Evolutionary conservation across 1,284 basidiomycete genomes (phyloP).

Genomic region (Trametes pubescens): DNA sequence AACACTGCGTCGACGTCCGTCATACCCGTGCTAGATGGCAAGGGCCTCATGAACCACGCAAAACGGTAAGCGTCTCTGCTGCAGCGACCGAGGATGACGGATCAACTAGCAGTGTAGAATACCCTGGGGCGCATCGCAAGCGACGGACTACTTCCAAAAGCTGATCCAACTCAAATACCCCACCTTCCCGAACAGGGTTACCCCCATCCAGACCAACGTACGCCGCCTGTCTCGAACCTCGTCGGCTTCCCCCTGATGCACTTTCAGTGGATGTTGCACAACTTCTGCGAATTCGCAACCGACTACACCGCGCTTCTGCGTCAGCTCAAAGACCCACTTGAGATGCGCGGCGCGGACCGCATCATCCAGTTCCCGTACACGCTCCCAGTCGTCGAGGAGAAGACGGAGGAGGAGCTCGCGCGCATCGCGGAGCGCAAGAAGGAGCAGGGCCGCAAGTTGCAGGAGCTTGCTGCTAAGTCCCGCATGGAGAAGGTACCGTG

Average conservation of each 20-base stretch:
- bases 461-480: constrained; percentile 92
- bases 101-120: constrained; percentile 60
- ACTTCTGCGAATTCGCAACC: constrained; percentile 85
- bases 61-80: constrained; percentile 68
- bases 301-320: constrained; percentile 82
- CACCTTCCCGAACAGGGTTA: constrained; percentile 77
- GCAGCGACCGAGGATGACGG: background rate
- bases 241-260: background rate
- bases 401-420: constrained; percentile 90
- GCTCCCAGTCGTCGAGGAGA: constrained; percentile 78
- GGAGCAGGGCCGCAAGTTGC: constrained; percentile 88
- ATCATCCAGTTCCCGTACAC: constrained; percentile 89
- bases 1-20: constrained; percentile 88
- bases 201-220: constrained; percentile 63
- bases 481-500: constrained; percentile 83
- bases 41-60: constrained; percentile 81
- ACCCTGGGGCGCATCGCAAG: constrained; percentile 92
- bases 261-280: constrained; percentile 86
- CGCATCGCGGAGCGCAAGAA: constrained; percentile 80
- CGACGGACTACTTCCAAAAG: constrained; percentile 91
- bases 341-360: constrained; percentile 72
- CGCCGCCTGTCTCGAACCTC: constrained; percentile 29
- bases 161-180: constrained; percentile 97
- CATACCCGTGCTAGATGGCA: constrained; percentile 85
- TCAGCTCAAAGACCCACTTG: constrained; percentile 67